These are phyloP conservation scores for Cutaneotrichosporon sp. DNA, from an alignment of 1,284 basidiomycete genomes.

Conservation along the genomic window DNA sequence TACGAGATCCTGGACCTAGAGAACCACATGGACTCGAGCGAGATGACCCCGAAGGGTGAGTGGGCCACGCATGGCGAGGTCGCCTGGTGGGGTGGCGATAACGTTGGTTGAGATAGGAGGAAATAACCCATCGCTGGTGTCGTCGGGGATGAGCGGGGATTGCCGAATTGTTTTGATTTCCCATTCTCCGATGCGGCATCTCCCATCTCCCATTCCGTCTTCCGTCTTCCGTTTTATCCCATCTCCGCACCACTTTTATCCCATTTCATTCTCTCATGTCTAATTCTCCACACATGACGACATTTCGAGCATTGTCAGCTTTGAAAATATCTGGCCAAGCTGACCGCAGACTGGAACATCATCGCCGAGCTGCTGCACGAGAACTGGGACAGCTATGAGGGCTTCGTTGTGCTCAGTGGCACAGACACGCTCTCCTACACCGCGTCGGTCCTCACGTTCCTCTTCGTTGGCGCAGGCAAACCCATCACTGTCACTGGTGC, in stretches of 20 bases:
- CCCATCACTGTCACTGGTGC: slow-evolving; percentile 45
- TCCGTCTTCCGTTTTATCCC: too few species aligned
- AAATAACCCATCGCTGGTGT: too few species aligned
- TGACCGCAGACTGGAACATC: slow-evolving; percentile 42
- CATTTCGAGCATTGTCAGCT: too few species aligned
- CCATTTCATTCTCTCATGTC: too few species aligned
- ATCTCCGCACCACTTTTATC: too few species aligned
- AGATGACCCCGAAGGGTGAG: slow-evolving; percentile 45
- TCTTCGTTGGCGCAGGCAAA: slow-evolving; percentile 42
- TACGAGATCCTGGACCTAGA: slow-evolving; percentile 46
- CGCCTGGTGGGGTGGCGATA: too few species aligned
- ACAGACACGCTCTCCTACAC: slow-evolving; percentile 47
- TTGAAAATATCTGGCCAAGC: neutral
- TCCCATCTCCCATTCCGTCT: too few species aligned
- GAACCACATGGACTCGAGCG: slow-evolving; percentile 43
- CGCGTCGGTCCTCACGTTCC: slow-evolving; percentile 40
- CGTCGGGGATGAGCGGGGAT: too few species aligned
- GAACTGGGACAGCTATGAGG: slow-evolving; percentile 43
- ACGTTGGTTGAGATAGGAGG: too few species aligned
- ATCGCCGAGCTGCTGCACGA: slow-evolving; percentile 39
- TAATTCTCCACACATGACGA: too few species aligned
- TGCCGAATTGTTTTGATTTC: too few species aligned
- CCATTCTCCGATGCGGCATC: too few species aligned
- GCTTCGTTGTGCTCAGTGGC: slow-evolving; percentile 43
- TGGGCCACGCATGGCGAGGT: neutral